Evolutionary conservation across 495 filamentous ascomycete species (phyloP).

Genomic region (Lindgomyces ingoldianus): DNA sequence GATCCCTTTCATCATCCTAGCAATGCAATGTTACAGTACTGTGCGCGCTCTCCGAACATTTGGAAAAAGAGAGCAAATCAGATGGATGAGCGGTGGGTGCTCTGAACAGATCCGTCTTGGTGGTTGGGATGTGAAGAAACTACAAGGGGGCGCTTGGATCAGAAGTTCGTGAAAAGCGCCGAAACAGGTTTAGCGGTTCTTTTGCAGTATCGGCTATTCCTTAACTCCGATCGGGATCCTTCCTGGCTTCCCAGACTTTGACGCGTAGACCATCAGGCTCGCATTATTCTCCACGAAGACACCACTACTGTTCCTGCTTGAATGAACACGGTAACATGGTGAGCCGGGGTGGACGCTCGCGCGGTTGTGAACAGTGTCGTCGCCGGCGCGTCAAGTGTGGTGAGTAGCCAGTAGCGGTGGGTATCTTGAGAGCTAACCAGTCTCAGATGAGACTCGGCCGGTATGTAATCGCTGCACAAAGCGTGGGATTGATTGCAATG

Average conservation of each 20-base stretch:
- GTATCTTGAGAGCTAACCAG: not conserved
- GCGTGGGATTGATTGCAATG: conserved; percentile 9
- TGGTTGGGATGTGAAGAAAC: too few species aligned
- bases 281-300: too few species aligned
- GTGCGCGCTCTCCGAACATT: too few species aligned
- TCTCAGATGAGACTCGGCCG: conserved; percentile 19
- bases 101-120: too few species aligned
- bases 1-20: too few species aligned
- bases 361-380: conserved; percentile 16
- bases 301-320: not conserved
- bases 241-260: not conserved
- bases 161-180: not conserved
- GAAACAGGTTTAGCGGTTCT: not conserved
- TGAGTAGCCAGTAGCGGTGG: conserved; percentile 6
- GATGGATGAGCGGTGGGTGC: too few species aligned
- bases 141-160: not conserved
- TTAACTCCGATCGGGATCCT: too few species aligned
- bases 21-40: too few species aligned
- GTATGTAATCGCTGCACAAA: conserved; percentile 19
- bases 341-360: conserved; percentile 21
- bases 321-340: conserved; percentile 6
- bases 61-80: too few species aligned
- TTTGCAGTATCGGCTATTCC: too few species aligned
- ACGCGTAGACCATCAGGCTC: not conserved
- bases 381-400: conserved; percentile 25